phyloP scores from a whole-genome alignment of 2,329 filamentous ascomycete genomes.

The Pseudogymnoascus pannorum region DNA sequence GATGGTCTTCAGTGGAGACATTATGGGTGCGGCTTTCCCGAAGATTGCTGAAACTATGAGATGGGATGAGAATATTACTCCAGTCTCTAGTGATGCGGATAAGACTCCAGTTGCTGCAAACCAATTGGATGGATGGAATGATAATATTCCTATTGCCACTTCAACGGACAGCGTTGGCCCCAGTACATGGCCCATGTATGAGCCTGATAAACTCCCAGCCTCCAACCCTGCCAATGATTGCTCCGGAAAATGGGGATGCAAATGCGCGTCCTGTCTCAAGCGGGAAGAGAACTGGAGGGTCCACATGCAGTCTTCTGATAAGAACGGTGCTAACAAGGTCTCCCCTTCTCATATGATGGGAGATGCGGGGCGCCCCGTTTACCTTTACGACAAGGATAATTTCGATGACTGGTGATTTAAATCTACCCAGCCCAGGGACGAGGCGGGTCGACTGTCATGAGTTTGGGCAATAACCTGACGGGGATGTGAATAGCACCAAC shows the following conservation, averaged over 20 bases:
- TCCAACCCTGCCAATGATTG: neutral
- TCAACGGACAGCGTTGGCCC: neutral
- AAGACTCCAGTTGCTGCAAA: neutral
- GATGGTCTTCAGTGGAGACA: neutral
- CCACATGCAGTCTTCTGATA: neutral
- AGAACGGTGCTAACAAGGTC: no score
- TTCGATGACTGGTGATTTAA: no score
- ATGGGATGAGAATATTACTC: neutral
- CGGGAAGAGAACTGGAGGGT: neutral
- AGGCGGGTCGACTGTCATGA: no score
- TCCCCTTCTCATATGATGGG: no score
- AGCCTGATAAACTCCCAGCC: neutral
- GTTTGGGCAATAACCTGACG: no score
- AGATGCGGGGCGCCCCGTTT: no score
- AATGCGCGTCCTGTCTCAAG: neutral
- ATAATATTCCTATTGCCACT: neutral
- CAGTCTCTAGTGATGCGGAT: neutral
- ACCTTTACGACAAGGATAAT: no score
- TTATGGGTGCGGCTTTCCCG: neutral
- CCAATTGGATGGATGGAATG: neutral
- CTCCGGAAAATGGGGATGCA: neutral
- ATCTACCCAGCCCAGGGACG: no score
- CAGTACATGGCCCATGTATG: neutral
- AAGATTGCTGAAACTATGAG: neutral
- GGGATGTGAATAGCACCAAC: no score